Evolutionary conservation across 2,329 filamentous ascomycete species (phyloP).

Genomic region (Trichoderma sp.): DNA sequence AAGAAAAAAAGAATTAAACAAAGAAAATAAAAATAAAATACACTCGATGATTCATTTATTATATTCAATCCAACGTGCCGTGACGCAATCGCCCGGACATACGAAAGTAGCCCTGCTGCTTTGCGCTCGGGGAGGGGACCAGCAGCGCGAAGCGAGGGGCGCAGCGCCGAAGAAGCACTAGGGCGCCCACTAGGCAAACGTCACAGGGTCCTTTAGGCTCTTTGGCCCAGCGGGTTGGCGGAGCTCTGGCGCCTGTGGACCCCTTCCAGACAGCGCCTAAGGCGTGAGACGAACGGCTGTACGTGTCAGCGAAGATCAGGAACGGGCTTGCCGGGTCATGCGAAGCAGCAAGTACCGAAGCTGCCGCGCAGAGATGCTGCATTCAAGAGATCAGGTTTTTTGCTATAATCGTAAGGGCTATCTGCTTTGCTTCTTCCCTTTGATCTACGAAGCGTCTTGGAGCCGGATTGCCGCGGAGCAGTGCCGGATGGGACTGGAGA

Average conservation of each 20-base stretch:
- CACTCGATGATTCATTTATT: slow-evolving; percentile 9
- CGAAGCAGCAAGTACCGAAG: slow-evolving; percentile 2
- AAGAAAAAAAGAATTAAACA: background rate
- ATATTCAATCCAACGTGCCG: slow-evolving; percentile 9
- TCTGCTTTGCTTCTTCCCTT: background rate
- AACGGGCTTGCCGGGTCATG: slow-evolving; percentile 19
- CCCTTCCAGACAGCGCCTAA: background rate
- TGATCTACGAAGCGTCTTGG: background rate
- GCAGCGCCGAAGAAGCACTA: slow-evolving; percentile 7
- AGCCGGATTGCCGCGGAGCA: background rate
- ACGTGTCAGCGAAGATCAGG: slow-evolving; percentile 13
- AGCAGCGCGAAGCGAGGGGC: slow-evolving; percentile 12
- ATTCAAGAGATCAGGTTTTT: background rate
- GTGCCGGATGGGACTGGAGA: background rate
- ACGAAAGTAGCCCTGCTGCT: background rate
- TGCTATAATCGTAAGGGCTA: rapidly evolving
- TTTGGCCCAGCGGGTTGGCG: slow-evolving; percentile 1
- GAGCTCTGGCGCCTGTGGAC: slow-evolving; percentile 4
- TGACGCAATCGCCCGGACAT: slow-evolving; percentile 30
- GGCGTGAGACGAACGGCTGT: slow-evolving; percentile 13
- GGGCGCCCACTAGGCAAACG: slow-evolving; percentile 9
- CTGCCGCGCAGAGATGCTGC: background rate
- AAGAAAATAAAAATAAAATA: background rate
- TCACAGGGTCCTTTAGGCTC: slow-evolving; percentile 19
- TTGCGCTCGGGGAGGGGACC: background rate